Conservation (phyloP, 768 basidiomycete genomes). For the Suillus weaverae region DNA sequence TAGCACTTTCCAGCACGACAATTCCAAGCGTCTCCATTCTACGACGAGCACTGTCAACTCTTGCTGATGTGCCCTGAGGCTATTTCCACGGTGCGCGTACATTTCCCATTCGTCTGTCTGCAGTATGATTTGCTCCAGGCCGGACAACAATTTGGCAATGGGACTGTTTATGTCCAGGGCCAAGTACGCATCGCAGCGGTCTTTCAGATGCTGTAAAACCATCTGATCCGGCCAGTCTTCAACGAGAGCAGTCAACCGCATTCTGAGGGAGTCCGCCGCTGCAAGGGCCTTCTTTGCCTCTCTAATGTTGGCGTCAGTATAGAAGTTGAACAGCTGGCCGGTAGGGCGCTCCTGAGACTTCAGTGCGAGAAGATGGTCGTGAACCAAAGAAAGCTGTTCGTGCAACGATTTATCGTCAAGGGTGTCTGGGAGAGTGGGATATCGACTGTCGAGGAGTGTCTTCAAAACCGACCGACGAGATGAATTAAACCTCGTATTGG, state of each 20-base stretch:
- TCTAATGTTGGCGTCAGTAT: conserved; percentile 69
- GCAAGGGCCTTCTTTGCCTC: conserved; percentile 65
- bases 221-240: conserved; percentile 96
- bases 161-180: conserved; percentile 63
- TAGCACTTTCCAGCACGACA: conserved; percentile 83
- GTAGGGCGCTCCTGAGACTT: conserved; percentile 19
- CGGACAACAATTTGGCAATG: conserved; percentile 78
- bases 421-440: conserved; percentile 35
- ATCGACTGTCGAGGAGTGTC: conserved; percentile 31
- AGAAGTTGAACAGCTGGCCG: conserved; percentile 64
- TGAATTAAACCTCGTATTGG: conserved; percentile 29
- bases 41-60: conserved; percentile 73
- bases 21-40: conserved; percentile 86
- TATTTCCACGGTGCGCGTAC: conserved; percentile 91
- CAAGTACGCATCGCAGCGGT: conserved; percentile 68
- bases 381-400: conserved; percentile 53
- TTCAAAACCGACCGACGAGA: conserved; percentile 36
- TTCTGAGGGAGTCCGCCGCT: conserved; percentile 50
- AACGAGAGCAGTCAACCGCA: conserved; percentile 56
- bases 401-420: conserved; percentile 54
- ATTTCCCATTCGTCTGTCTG: conserved; percentile 97
- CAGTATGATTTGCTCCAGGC: conserved; percentile 79
- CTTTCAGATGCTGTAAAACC: conserved; percentile 83
- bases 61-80: conserved; percentile 66
- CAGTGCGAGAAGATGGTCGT: conserved; percentile 38